Conservation (phyloP, 2,329 filamentous ascomycete genomes). For the Monilinia fructicola region DNA sequence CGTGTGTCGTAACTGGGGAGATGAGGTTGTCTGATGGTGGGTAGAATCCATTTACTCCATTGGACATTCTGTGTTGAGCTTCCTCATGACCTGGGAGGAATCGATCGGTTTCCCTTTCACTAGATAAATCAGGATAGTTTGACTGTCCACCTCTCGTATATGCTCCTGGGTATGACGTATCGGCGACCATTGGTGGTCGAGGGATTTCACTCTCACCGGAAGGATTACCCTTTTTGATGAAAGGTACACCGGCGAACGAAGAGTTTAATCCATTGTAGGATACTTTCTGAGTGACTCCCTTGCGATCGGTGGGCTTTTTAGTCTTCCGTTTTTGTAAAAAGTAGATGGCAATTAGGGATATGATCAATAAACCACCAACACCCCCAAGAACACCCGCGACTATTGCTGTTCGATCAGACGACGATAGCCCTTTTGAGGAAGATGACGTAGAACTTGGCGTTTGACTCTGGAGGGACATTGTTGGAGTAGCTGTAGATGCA, state of each 20-base stretch:
- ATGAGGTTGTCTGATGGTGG: constrained; percentile 11
- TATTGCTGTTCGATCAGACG: constrained; percentile 24
- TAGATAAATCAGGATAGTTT: constrained; percentile 23
- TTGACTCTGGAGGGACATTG: constrained; percentile 20
- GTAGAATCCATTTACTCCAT: constrained; percentile 5
- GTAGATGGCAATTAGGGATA: constrained; percentile 28
- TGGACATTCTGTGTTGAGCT: constrained; percentile 15
- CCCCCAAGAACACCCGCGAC: constrained; percentile 31
- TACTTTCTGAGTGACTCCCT: constrained; percentile 23
- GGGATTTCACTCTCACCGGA: constrained; percentile 17
- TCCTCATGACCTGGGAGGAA: constrained; percentile 27
- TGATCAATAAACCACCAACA: constrained; percentile 26
- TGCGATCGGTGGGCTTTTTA: constrained; percentile 18
- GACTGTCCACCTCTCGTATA: constrained; percentile 26
- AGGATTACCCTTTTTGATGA: constrained; percentile 22
- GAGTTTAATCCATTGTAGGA: constrained; percentile 31
- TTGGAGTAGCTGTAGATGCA: constrained; percentile 24
- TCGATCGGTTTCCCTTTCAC: constrained; percentile 23
- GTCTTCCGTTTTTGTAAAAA: constrained; percentile 28
- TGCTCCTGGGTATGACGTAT: constrained; percentile 18
- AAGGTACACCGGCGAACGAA: constrained; percentile 31
- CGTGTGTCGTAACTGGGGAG: constrained; percentile 15
- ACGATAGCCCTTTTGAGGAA: constrained; percentile 22
- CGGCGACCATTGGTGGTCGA: constrained; percentile 17
- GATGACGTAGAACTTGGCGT: constrained; percentile 23